Conservation (phyloP, 2,329 filamentous ascomycete genomes). For the Penicillium sp. region DNA sequence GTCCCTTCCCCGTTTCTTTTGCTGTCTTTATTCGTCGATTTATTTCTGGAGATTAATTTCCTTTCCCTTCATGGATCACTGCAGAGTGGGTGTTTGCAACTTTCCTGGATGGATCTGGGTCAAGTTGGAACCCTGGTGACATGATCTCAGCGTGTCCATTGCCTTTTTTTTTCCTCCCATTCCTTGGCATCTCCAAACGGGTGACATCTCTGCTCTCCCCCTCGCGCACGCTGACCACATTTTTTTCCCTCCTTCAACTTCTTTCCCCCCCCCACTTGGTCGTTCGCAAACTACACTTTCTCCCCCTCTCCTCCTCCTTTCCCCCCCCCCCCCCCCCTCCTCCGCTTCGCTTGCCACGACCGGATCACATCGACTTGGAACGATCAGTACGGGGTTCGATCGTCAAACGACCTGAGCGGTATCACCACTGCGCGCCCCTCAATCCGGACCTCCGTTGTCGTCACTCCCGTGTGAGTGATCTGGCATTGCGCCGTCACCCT, state of each 20-base stretch:
- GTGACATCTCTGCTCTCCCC: slow-evolving; percentile 1
- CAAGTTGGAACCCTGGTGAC: not conserved
- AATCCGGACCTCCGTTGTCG: too few relatives aligned
- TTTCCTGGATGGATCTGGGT: not conserved
- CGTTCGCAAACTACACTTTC: too few relatives aligned
- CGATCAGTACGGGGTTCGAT: too few relatives aligned
- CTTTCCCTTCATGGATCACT: not conserved
- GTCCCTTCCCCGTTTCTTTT: too few relatives aligned
- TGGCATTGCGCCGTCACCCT: slow-evolving; percentile 8
- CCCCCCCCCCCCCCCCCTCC: not conserved
- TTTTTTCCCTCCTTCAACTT: not conserved
- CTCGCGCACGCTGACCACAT: slow-evolving; percentile 5
- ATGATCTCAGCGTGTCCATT: not conserved
- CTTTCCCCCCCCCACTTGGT: not conserved
- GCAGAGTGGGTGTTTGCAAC: not conserved
- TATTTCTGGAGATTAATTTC: too few relatives aligned
- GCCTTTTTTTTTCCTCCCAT: not conserved
- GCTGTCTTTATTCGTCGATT: too few relatives aligned
- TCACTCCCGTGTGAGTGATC: too few relatives aligned
- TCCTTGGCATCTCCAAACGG: too few relatives aligned
- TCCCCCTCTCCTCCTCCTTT: not conserved
- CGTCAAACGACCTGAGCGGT: too few relatives aligned
- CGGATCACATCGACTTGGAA: not conserved
- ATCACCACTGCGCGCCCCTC: too few relatives aligned
- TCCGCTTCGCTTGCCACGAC: not conserved